Conservation (phyloP, 768 basidiomycete species). For the Mycena capillaripes region DNA sequence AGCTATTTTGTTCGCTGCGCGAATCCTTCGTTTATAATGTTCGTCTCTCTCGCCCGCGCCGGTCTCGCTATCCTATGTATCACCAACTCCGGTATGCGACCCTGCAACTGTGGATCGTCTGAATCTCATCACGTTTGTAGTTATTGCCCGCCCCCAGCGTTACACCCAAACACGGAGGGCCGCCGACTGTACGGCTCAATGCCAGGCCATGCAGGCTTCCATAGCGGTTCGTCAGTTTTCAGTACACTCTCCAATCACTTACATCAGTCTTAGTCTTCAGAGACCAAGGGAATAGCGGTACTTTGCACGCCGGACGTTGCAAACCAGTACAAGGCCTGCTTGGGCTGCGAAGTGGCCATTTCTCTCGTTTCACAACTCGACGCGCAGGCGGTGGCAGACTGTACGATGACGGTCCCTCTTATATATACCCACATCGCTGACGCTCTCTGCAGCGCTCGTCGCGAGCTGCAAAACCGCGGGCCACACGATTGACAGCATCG, state of each 20-base stretch:
- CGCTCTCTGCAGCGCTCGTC: not conserved
- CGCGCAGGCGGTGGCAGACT: not conserved
- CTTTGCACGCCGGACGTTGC: not conserved
- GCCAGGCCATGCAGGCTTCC: slow-evolving; percentile 8
- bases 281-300: not conserved
- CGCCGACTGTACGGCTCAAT: not conserved
- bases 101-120: no score
- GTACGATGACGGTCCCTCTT: not conserved
- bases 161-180: not conserved
- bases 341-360: not conserved
- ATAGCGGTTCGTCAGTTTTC: not conserved
- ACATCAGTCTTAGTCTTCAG: not conserved
- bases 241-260: not conserved
- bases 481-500: not conserved
- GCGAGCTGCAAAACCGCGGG: not conserved
- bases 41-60: not conserved
- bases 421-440: not conserved
- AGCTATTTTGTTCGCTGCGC: not conserved
- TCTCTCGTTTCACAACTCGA: not conserved
- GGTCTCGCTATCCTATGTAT: not conserved
- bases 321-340: slow-evolving; percentile 8
- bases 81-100: not conserved
- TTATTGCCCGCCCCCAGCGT: not conserved
- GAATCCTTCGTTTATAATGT: not conserved
- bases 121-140: no score